Evolutionary conservation across 352 stramenopile species (phyloP).

Genomic region (Globisporangium barbulae): DNA sequence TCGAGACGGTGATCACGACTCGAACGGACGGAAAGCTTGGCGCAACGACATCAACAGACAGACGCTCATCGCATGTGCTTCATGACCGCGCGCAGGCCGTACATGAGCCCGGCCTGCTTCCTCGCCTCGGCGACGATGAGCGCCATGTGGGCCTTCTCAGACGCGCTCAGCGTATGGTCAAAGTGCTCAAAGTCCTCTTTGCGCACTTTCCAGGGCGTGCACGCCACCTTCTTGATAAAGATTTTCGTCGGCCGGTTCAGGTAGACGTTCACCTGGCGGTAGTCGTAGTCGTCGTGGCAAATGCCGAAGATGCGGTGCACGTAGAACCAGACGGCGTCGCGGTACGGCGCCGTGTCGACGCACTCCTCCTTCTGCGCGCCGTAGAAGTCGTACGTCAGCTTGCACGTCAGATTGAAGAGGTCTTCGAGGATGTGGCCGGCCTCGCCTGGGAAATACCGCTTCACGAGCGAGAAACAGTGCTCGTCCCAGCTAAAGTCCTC

Average conservation of each 20-base stretch:
- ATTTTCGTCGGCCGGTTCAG: conserved; percentile 84
- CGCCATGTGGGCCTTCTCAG: conserved; percentile 86
- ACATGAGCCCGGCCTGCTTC: conserved; percentile 87
- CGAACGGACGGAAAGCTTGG: neutral
- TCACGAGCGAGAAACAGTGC: conserved; percentile 85
- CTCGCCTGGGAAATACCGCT: conserved; percentile 79
- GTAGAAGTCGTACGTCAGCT: conserved; percentile 82
- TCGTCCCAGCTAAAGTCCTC: conserved; percentile 90
- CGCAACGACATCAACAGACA: neutral
- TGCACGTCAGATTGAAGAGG: conserved; percentile 83
- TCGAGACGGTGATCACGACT: neutral
- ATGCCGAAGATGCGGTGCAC: conserved; percentile 88
- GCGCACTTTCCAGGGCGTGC: conserved; percentile 80
- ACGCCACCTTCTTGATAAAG: conserved; percentile 86
- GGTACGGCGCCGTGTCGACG: conserved; percentile 80
- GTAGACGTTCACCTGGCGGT: conserved; percentile 78
- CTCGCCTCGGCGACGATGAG: conserved; percentile 77
- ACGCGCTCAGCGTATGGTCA: conserved; percentile 67
- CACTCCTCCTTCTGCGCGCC: conserved; percentile 50
- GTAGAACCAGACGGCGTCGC: conserved; percentile 85
- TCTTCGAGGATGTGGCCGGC: conserved; percentile 83
- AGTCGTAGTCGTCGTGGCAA: conserved; percentile 88
- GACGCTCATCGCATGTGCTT: conserved; percentile 73
- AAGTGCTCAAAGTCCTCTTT: conserved; percentile 84
- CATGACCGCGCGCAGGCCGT: conserved; percentile 83